phyloP scores from a whole-genome alignment of 768 basidiomycete species.

The Termitomyces sp. region DNA sequence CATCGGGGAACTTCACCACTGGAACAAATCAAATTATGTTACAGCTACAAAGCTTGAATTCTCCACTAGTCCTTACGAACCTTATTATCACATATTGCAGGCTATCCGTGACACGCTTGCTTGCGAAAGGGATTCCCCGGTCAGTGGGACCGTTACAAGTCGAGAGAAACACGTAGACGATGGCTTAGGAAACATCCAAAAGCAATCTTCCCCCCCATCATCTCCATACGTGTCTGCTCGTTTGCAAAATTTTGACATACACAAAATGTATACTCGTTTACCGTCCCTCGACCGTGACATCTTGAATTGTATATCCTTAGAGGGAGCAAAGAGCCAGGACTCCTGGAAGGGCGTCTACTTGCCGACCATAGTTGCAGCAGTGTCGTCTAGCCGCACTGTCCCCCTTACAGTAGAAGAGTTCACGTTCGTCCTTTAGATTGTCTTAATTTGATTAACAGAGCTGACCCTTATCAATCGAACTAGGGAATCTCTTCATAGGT shows the following conservation, averaged over 20 bases:
- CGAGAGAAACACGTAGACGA: not conserved
- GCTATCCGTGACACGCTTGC: not conserved
- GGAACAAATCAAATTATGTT: not conserved
- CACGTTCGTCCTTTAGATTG: not conserved
- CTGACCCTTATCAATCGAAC: not conserved
- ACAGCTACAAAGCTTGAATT: not conserved
- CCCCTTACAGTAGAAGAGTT: not conserved
- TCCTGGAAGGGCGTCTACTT: not conserved
- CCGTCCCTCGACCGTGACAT: conserved; percentile 1
- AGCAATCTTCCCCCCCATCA: not conserved
- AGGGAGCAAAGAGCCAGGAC: not conserved
- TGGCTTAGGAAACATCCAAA: not conserved
- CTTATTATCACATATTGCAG: not conserved
- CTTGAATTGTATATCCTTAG: not conserved
- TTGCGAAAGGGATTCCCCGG: not conserved
- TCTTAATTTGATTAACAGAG: not conserved
- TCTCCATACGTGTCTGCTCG: not conserved
- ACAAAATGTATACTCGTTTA: not conserved
- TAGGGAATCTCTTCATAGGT: not conserved
- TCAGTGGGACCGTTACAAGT: not conserved
- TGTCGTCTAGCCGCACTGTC: not conserved
- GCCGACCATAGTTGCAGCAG: not conserved
- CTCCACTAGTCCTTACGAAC: not conserved
- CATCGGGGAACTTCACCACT: not conserved
- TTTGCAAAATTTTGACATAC: not conserved